Conservation (phyloP, 805 yeast genomes). For the Lipomyces lipofer region DNA sequence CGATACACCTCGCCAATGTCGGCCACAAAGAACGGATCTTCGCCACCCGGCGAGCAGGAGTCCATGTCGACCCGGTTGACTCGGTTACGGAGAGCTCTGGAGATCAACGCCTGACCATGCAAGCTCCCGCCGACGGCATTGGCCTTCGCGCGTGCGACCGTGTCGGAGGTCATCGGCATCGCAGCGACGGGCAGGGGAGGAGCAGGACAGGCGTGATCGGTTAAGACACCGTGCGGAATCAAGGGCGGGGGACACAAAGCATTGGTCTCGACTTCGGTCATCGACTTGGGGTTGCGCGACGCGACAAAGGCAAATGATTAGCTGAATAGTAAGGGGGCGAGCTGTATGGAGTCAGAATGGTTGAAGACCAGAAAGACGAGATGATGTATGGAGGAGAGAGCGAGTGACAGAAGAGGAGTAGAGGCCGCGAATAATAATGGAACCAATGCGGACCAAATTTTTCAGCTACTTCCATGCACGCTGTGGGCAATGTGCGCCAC, state of each 20-base stretch:
- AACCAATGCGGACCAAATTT: no score
- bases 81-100: conserved; percentile 27
- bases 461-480: no score
- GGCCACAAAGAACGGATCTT: conserved; percentile 84
- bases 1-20: conserved; percentile 73
- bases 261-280: conserved; percentile 33
- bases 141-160: conserved; percentile 3
- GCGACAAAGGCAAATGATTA: not conserved
- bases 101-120: conserved; percentile 28
- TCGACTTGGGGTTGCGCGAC: conserved; percentile 19
- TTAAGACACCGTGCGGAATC: conserved; percentile 15
- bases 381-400: no score
- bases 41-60: conserved; percentile 70
- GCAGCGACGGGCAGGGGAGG: conserved; percentile 1
- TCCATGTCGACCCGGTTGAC: conserved; percentile 50
- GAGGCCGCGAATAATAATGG: no score
- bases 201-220: conserved; percentile 6
- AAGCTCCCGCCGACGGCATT: conserved; percentile 8
- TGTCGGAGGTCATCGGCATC: conserved; percentile 3
- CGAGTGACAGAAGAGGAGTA: no score
- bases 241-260: conserved; percentile 32
- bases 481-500: no score
- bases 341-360: conserved; percentile 3
- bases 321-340: not conserved
- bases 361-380: no score